A percentile compares a stretch with the other conserved stretches of the same genome.
Conservation (phyloP, 352 stramenopile species). For the Phytophthora idaei region DNA sequence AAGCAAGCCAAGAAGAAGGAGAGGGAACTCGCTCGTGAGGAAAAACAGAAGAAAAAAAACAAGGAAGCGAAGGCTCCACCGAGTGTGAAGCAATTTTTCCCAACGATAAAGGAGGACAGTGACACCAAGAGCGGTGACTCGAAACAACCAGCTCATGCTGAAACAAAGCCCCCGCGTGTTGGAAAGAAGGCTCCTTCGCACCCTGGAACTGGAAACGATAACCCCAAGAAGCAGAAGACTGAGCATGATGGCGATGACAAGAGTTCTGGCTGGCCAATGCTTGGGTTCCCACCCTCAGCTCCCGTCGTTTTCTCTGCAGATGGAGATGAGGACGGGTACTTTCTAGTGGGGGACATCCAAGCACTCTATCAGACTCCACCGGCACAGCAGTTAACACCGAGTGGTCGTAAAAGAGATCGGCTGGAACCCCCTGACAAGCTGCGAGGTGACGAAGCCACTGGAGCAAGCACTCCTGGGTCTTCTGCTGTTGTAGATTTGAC, state of each 20-base stretch:
- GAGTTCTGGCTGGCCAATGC: background rate
- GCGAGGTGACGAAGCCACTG: background rate
- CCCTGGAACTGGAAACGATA: conserved; percentile 4
- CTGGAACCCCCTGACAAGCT: background rate
- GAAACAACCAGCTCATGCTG: conserved; percentile 1
- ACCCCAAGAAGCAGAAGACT: conserved; percentile 23
- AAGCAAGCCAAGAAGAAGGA: conserved; percentile 68
- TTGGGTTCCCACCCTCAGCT: conserved; percentile 6
- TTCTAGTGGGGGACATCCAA: conserved; percentile 54
- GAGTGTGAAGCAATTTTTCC: conserved; percentile 42
- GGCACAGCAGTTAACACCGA: background rate
- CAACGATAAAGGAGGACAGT: conserved; percentile 6
- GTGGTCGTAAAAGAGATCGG: background rate
- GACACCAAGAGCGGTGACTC: background rate
- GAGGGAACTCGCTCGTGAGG: conserved; percentile 23
- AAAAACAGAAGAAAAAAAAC: conserved; percentile 39
- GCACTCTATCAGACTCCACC: conserved; percentile 39
- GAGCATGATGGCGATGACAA: conserved; percentile 14
- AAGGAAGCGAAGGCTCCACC: conserved; percentile 24
- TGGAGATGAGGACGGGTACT: conserved; percentile 48
- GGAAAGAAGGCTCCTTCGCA: conserved; percentile 31
- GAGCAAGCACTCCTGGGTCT: background rate
- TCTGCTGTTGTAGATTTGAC: conserved; percentile 41
- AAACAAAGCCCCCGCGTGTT: conserved; percentile 4
- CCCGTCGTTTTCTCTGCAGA: conserved; percentile 42